Conservation (phyloP, 179 eudicot genomes). For the Patellifolia procumbens region DNA sequence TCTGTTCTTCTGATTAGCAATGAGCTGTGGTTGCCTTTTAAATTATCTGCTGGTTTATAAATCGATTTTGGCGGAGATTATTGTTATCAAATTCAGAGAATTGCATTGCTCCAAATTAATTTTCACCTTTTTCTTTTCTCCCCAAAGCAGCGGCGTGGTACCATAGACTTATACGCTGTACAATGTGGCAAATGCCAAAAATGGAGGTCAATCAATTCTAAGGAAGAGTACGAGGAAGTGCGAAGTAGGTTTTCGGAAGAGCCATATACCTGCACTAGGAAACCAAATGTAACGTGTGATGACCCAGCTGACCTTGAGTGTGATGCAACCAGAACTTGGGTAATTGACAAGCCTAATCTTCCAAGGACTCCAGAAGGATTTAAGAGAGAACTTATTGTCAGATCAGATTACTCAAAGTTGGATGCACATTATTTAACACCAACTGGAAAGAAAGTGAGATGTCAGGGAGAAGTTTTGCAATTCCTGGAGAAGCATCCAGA, state of each 20-base stretch:
- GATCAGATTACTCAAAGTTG: conserved; percentile 62
- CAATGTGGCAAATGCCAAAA: conserved; percentile 74
- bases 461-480: conserved; percentile 37
- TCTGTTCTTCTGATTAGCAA: neutral
- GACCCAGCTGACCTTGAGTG: conserved; percentile 71
- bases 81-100: neutral
- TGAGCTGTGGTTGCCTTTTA: neutral
- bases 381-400: conserved; percentile 50
- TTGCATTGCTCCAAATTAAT: neutral
- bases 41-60: neutral
- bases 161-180: conserved; percentile 50
- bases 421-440: conserved; percentile 64
- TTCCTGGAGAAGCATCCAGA: conserved; percentile 54
- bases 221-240: conserved; percentile 69
- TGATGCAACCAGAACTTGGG: conserved; percentile 62
- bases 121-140: neutral
- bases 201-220: conserved; percentile 62
- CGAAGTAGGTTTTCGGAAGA: conserved; percentile 52
- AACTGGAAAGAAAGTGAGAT: conserved; percentile 50
- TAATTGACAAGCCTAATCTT: conserved; percentile 63
- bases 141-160: conserved; percentile 34
- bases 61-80: neutral
- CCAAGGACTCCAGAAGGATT: conserved; percentile 76
- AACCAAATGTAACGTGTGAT: conserved; percentile 51
- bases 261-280: conserved; percentile 63